Evolutionary conservation across 257 asterid species (phyloP), one percentile per base, ranked within the genome.

Genomic region (Solanum paucissectum): DNA sequence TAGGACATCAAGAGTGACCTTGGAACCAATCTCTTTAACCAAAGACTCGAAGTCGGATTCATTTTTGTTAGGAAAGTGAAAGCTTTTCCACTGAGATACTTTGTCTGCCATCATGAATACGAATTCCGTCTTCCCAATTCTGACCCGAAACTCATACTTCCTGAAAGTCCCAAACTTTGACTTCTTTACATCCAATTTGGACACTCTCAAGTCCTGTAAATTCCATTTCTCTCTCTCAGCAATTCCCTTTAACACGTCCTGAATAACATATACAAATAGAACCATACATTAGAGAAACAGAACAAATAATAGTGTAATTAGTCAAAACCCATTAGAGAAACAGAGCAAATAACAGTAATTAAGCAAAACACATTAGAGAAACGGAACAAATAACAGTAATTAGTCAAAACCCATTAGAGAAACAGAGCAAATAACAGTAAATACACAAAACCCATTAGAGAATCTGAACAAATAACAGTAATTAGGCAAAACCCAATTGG

Each of bases 221-320:
- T 87, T 88, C 98, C 98, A 95, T 91, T 91, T 93, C 92, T 93
- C 96, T 58, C 87, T 90, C 13, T 89, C 88, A 16, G 94, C 93
- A 88, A 94, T 94, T 52, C 86, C 93, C 90, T 88, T 90, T 92
- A 94, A 83, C 75, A 95, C 94, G 68, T 88, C 94, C 96, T 94
- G 87, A 14, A 86, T 5, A 49, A 46, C 21, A 84, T 66, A 42
- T 33, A 52, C 62, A 60, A 55, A 83, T 29, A 87, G 12, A 83
- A 36, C 81, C 52, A n/a, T 46, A 49, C 29, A 82, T 38, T 16
- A 81, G 62, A 34, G 23, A 52, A 40, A 23, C 52, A 75, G 52
- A 75, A 34, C 42, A 72, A 72, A 33, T 16, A 18, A 33, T 16
- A 18, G 79, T 69, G 55, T 46, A 72, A 72, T 72, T 33, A 18